Base-by-base conservation (phyloP, 495 filamentous ascomycete genomes). In the Xylona heveae region DNA sequence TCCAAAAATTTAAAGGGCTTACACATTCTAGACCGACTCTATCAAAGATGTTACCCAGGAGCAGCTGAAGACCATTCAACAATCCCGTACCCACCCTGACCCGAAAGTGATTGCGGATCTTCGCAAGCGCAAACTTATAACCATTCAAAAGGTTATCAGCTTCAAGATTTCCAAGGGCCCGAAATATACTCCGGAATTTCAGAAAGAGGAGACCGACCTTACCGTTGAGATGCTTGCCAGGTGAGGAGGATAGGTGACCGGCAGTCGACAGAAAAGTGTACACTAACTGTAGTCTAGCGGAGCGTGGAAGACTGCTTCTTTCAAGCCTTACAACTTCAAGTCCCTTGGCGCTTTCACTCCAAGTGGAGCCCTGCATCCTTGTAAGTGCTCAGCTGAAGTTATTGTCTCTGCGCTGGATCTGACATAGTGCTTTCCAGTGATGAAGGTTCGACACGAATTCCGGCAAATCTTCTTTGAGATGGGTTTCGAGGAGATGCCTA, bases 251-350 rank as follows among this genome's bases (percentile, higher is more conserved):
- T 38, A 4, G 3, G 23, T 35, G 20, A 37, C 39, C 44, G 23
- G 46, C 30, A 12, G 9, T 37, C n/a, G n/a, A n/a, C n/a, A n/a
- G n/a, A n/a, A n/a, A n/a, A n/a, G n/a, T n/a, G n/a, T n/a, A n/a
- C n/a, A n/a, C n/a, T n/a, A n/a, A n/a, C n/a, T n/a, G 34, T 31
- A 15, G 35, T 16, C 8, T 31, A 73, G 66, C 39, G 77, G 78
- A 14, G 54, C 64, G 3, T 84, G 78, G 78, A 83, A 92, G 59
- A 78, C 71, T 20, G 77, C 74, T 6, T 65, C 71, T 19, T 82
- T 94, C 55, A 95, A 97, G 59, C 78, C 84, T 20, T 94, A 94
- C 60, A 97, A 94, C 59, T 95, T 94, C 65, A 82, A 81, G 37
- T 75, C 88, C 12, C 67, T 83, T 38, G 88, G 88, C 36, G 74